A percentile compares a stretch with the other conserved stretches of the same genome.
Evolutionary conservation across 352 stramenopile genomes (phyloP).

Genomic region (Phytophthora chlamydospora): DNA sequence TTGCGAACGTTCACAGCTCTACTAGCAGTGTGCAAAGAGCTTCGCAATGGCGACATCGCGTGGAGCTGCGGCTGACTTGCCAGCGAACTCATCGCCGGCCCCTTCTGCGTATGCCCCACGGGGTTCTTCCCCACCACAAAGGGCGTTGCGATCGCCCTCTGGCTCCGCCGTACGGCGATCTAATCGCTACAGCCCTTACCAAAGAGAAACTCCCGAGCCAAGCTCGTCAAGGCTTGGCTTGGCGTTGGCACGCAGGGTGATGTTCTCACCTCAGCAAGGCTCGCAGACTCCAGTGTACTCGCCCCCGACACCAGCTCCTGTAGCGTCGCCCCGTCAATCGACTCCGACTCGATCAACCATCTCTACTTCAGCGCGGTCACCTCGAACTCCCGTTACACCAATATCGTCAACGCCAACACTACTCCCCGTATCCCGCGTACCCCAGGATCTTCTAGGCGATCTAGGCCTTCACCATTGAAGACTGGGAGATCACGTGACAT

Average conservation of each 20-base stretch:
- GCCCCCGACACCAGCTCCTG: neutral
- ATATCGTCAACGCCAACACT: neutral
- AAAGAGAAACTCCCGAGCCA: neutral
- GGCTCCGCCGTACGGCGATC: neutral
- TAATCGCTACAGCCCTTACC: neutral
- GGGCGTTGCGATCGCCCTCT: neutral
- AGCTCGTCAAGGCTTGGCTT: neutral
- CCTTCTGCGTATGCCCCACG: neutral
- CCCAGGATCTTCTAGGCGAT: neutral
- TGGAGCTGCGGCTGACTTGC: neutral
- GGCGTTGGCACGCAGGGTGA: neutral
- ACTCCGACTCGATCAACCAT: neutral
- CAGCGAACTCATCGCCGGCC: neutral
- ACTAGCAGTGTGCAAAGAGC: conserved; percentile 1
- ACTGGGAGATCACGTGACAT: neutral
- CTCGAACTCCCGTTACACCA: neutral
- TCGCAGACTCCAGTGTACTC: neutral
- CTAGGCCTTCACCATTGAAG: neutral
- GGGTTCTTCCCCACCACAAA: neutral
- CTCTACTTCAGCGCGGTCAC: neutral
- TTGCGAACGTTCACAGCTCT: too few relatives aligned
- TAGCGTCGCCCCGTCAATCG: neutral
- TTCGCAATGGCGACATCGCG: neutral
- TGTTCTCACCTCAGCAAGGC: neutral
- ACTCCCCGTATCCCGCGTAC: neutral